Evolutionary conservation across 805 yeast species (phyloP), one percentile per base, ranked within the genome.

Genomic region (Clavispora santaluciae): DNA sequence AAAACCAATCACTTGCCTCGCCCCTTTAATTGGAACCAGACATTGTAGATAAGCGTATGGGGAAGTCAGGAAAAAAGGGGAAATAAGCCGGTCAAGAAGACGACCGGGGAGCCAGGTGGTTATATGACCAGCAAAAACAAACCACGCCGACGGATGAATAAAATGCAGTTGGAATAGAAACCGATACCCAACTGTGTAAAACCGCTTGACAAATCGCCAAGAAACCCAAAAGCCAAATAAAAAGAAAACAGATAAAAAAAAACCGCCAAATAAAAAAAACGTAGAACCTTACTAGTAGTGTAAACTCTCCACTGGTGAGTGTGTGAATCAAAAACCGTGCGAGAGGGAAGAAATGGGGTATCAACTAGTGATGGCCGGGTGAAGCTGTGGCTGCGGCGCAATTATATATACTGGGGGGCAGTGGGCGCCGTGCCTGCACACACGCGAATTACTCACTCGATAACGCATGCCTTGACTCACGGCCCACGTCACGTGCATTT

Each of bases 351-450:
- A 12, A n/a, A 16, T n/a, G 16, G 29, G 12, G 7, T 33, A 22
- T 22, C 26, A 22, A 6, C 10, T 18, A 33, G 11, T 20, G 21
- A 35, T 22, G 17, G 28, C 15, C 6, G 13, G 10, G 15, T 4
- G 11, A 20, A 18, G 17, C 6, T 36, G 38, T 36, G 38, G 38
- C 38, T 36, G 23, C 23, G n/a, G 38, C 18, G 9, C 31, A 2
- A 15, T 13, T 36, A 22, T 36, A 36, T 36, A 36, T 18, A 7
- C 4, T 6, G 16, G 20, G 17, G 8, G 33, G 20, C 15, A 11
- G 20, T 20, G 33, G 23, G 31, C 28, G 33, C 28, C 16, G 20
- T 2, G 8, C n/a, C 21, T 17, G 18, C 20, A 24, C 9, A 17
- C 9, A 15, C n/a, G 20, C 5, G 12, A n/a, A 28, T 28, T 28